Percentiles rank a stretch among this genome's conserved stretches.
Evolutionary conservation across 2,329 filamentous ascomycete genomes (phyloP).

Genomic region (Periglandula ipomoeae): DNA sequence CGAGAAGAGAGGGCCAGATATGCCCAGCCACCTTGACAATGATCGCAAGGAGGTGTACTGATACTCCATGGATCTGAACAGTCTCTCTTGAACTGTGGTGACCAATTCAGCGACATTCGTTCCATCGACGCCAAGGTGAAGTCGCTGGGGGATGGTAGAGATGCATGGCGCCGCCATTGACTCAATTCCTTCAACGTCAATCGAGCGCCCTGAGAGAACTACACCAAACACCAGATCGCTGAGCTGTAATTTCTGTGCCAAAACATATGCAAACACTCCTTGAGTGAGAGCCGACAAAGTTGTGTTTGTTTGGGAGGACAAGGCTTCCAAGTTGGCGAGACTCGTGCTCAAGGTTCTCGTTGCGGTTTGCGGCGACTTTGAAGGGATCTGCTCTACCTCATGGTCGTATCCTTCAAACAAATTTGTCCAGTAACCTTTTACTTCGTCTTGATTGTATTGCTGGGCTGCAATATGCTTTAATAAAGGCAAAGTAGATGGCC

Average conservation of each 20-base stretch:
- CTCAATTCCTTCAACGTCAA: conserved; percentile 18
- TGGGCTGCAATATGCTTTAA: neutral
- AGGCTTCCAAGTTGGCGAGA: neutral
- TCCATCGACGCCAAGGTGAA: conserved; percentile 13
- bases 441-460: neutral
- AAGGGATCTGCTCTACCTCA: neutral
- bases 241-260: conserved; percentile 18
- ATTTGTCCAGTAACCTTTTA: neutral
- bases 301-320: conserved; percentile 1
- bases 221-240: conserved; percentile 7
- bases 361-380: neutral
- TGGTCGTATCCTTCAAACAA: neutral
- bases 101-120: neutral
- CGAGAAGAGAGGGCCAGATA: neutral
- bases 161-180: conserved; percentile 25
- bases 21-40: neutral
- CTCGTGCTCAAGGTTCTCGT: neutral
- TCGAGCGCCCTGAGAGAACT: conserved; percentile 7
- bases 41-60: neutral
- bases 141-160: conserved; percentile 25
- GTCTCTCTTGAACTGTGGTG: neutral
- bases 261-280: conserved; percentile 22
- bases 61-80: neutral
- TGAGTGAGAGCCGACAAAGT: conserved; percentile 23
- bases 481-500: neutral